phyloP scores from a whole-genome alignment of 2,329 filamentous ascomycete genomes.

The Alternaria sp. region DNA sequence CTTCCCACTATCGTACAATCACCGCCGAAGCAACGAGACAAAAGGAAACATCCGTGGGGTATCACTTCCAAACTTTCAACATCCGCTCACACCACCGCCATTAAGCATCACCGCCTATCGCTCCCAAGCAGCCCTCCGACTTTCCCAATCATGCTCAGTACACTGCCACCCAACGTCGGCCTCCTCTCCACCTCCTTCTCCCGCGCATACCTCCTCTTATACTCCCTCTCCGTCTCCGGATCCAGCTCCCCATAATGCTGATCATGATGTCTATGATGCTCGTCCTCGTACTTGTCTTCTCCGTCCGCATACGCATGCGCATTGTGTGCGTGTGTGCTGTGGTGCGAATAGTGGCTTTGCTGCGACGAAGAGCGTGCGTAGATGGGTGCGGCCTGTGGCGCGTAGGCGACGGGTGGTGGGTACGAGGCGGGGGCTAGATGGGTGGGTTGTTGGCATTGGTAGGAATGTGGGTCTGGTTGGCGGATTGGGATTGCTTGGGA shows the following conservation, averaged over 20 bases:
- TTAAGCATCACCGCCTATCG: conserved; percentile 5
- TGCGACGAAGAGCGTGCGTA: conserved; percentile 11
- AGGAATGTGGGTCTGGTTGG: not conserved
- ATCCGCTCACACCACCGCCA: not conserved
- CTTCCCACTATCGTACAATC: not conserved
- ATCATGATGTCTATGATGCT: not conserved
- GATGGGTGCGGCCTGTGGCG: not conserved
- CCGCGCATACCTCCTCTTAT: conserved; percentile 21
- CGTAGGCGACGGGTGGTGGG: conserved; percentile 5
- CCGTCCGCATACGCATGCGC: conserved; percentile 11
- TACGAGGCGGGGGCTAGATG: not conserved
- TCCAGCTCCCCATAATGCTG: conserved; percentile 16
- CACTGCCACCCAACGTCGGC: conserved; percentile 37
- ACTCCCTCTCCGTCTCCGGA: conserved; percentile 18
- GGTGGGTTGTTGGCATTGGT: not conserved
- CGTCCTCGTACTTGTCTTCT: conserved; percentile 7
- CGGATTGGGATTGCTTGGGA: conserved; percentile 7
- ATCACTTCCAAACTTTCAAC: not conserved
- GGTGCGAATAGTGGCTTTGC: conserved; percentile 5
- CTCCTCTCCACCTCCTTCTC: conserved; percentile 27
- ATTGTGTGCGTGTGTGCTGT: conserved; percentile 5
- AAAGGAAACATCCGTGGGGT: not conserved
- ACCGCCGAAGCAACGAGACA: not conserved
- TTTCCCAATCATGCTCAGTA: conserved; percentile 24
- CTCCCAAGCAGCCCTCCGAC: conserved; percentile 15